These are phyloP conservation scores for Hyphopichia pseudoburtonii DNA, from an alignment of 1,139 yeast species.

Conservation along the genomic window DNA sequence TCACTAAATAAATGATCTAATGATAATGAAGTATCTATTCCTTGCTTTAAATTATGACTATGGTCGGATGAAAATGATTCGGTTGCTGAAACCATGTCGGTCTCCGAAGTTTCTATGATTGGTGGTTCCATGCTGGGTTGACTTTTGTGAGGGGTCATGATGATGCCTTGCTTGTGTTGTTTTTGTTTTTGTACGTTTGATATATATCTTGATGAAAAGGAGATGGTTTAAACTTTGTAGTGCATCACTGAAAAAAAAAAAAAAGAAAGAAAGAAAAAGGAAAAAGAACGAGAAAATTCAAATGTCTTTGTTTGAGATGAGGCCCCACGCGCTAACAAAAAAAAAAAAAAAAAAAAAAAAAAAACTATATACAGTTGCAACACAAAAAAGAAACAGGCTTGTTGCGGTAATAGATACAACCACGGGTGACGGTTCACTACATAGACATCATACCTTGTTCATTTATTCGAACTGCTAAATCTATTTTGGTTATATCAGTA, in stretches of 20 bases:
- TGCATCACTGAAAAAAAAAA: neutral
- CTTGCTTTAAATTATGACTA: constrained; percentile 4
- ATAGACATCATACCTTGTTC: no score
- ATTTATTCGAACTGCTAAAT: no score
- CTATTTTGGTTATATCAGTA: no score
- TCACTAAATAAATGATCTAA: constrained; percentile 26
- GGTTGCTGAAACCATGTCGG: constrained; percentile 15
- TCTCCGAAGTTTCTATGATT: constrained; percentile 13
- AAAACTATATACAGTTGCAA: no score
- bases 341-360: no score
- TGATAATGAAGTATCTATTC: constrained; percentile 6
- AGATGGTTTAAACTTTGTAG: neutral
- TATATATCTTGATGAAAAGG: no score
- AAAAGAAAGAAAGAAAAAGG: neutral
- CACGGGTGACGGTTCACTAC: no score
- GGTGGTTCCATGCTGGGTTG: constrained; percentile 6
- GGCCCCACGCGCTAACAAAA: no score
- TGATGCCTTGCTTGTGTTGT: neutral
- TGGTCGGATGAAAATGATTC: constrained; percentile 12
- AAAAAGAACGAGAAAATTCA: neutral
- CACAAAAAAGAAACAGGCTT: no score
- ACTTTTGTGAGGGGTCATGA: constrained; percentile 8
- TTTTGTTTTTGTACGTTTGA: neutral
- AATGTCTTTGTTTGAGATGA: no score
- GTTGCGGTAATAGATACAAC: no score